Conservation (phyloP, 1,284 basidiomycete species). For the Leccinum glutinopallens region DNA sequence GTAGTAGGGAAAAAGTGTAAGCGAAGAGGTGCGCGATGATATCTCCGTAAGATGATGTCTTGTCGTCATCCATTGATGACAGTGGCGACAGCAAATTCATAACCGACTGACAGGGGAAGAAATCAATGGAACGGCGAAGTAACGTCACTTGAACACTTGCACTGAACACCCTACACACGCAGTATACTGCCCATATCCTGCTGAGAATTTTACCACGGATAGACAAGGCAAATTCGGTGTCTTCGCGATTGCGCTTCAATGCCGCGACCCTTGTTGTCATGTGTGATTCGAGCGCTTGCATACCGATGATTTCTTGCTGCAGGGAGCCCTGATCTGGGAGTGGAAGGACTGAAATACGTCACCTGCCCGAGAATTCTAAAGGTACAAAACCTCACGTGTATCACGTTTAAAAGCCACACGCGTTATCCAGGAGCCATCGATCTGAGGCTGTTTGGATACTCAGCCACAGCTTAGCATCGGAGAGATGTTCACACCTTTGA, state of each 20-base stretch:
- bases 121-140: constrained; percentile 19
- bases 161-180: constrained; percentile 61
- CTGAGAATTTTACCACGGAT: constrained; percentile 54
- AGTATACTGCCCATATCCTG: constrained; percentile 66
- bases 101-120: constrained; percentile 46
- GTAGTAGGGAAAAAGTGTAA: constrained; percentile 50
- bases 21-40: constrained; percentile 60
- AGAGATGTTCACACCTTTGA: constrained; percentile 29
- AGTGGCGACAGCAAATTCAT: constrained; percentile 57
- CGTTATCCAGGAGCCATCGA: constrained; percentile 33
- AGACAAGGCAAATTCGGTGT: constrained; percentile 55
- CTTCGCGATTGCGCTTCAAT: constrained; percentile 50
- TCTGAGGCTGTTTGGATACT: constrained; percentile 26
- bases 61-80: constrained; percentile 37
- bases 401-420: constrained; percentile 36
- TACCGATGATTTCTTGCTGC: constrained; percentile 60
- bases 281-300: constrained; percentile 67
- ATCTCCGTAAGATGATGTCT: constrained; percentile 53
- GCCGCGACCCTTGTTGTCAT: constrained; percentile 61
- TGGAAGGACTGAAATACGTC: constrained; percentile 12
- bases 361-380: constrained; percentile 1
- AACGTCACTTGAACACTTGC: constrained; percentile 45
- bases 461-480: constrained; percentile 13
- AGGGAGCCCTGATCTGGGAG: constrained; percentile 30
- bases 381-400: constrained; percentile 27